These are phyloP conservation scores for Yamadazyma diddensiae DNA, from an alignment of 1,139 yeast genomes.

Conservation along the genomic window DNA sequence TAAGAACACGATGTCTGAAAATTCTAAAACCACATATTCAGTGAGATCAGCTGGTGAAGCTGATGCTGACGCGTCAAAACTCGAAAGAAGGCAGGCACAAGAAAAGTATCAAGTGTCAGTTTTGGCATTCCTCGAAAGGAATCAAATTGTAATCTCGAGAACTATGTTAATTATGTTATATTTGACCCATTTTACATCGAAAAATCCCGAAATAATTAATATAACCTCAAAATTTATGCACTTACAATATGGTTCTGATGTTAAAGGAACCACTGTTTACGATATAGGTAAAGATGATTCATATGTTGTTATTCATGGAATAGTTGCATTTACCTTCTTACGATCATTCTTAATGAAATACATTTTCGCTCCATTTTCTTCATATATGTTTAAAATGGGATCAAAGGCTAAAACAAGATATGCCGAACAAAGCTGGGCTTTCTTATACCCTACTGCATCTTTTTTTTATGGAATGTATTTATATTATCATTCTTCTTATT, in stretches of 20 bases:
- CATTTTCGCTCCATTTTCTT: slow-evolving; percentile 58
- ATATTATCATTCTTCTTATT: slow-evolving; percentile 59
- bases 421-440: slow-evolving; percentile 85
- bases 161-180: slow-evolving; percentile 27
- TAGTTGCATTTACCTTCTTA: slow-evolving; percentile 55
- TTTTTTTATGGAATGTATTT: slow-evolving; percentile 59
- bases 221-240: slow-evolving; percentile 44
- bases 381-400: slow-evolving; percentile 42
- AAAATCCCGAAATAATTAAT: slow-evolving; percentile 18
- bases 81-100: too few species aligned
- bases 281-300: slow-evolving; percentile 58
- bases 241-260: slow-evolving; percentile 41
- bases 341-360: slow-evolving; percentile 61
- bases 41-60: too few species aligned
- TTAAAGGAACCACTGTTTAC: slow-evolving; percentile 28
- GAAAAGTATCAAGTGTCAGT: slow-evolving; percentile 21
- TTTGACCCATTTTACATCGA: slow-evolving; percentile 20
- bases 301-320: slow-evolving; percentile 54
- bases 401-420: slow-evolving; percentile 60
- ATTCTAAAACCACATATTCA: too few species aligned
- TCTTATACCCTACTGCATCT: slow-evolving; percentile 57
- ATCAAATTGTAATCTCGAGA: slow-evolving; percentile 38
- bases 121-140: slow-evolving; percentile 33
- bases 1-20: too few species aligned
- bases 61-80: too few species aligned